phyloP scores from a whole-genome alignment of 129 eudicot species.

The Artemisia argyi region DNA sequence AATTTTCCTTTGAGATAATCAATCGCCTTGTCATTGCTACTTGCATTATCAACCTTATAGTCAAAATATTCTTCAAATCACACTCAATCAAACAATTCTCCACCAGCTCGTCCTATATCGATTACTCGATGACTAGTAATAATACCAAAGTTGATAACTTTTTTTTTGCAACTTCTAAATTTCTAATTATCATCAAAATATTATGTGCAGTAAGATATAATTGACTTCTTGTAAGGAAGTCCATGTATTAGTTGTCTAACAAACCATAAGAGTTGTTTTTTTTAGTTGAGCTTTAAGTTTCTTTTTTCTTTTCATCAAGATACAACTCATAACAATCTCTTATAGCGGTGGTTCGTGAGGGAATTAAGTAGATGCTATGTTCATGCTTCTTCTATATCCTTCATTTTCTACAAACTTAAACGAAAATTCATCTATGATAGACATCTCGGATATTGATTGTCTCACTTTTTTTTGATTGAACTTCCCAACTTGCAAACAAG shows the following conservation, averaged over 20 bases:
- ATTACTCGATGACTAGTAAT: conserved; percentile 18
- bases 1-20: conserved; percentile 1
- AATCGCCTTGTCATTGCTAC: conserved; percentile 20
- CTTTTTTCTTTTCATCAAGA: conserved; percentile 4
- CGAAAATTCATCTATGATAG: neutral
- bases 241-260: neutral
- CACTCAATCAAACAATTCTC: conserved; percentile 24
- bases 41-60: conserved; percentile 31
- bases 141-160: conserved; percentile 22
- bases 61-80: conserved; percentile 25
- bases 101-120: conserved; percentile 10
- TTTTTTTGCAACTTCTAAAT: conserved; percentile 33
- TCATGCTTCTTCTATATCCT: conserved; percentile 1
- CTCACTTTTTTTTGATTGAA: neutral
- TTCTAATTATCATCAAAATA: conserved; percentile 32
- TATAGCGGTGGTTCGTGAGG: neutral
- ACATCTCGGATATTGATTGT: neutral
- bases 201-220: conserved; percentile 16
- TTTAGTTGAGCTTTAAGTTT: conserved; percentile 6
- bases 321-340: conserved; percentile 1
- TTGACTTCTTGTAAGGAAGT: neutral
- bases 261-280: conserved; percentile 6
- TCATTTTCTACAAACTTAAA: conserved; percentile 8
- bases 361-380: neutral
- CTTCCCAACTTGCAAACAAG: neutral